phyloP scores from a whole-genome alignment of 2,329 filamentous ascomycete genomes.

The Alternaria arbusti region DNA sequence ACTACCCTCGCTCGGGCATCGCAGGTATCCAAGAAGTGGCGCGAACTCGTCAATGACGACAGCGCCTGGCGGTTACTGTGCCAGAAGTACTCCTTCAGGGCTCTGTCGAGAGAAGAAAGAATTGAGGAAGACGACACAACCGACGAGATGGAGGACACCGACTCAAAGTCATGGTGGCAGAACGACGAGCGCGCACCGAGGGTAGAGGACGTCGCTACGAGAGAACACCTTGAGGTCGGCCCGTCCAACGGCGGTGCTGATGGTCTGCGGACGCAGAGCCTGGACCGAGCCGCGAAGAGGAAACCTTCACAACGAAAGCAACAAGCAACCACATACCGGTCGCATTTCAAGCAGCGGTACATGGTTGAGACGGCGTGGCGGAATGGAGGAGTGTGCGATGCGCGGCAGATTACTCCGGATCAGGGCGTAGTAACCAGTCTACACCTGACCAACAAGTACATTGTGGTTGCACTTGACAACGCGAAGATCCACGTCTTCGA shows the following conservation, averaged over 20 bases:
- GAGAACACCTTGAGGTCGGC: slow-evolving; percentile 36
- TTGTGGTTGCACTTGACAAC: slow-evolving; percentile 96
- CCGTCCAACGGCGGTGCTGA: slow-evolving; percentile 56
- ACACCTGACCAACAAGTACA: slow-evolving; percentile 93
- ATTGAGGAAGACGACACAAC: slow-evolving; percentile 32
- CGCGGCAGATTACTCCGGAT: slow-evolving; percentile 91
- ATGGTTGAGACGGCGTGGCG: slow-evolving; percentile 97
- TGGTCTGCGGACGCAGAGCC: slow-evolving; percentile 59
- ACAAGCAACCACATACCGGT: slow-evolving; percentile 84
- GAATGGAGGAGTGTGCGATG: slow-evolving; percentile 82
- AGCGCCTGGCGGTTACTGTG: slow-evolving; percentile 98
- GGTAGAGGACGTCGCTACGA: slow-evolving; percentile 31
- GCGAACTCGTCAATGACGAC: slow-evolving; percentile 91
- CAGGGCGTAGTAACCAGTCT: slow-evolving; percentile 96
- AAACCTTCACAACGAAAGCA: slow-evolving; percentile 53
- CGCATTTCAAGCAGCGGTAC: slow-evolving; percentile 97
- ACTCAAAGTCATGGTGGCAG: slow-evolving; percentile 32
- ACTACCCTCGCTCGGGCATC: slow-evolving; percentile 91
- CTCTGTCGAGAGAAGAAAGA: slow-evolving; percentile 57
- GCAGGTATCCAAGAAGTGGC: slow-evolving; percentile 94
- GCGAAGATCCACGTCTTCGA: slow-evolving; percentile 99
- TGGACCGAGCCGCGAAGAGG: slow-evolving; percentile 59
- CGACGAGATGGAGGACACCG: slow-evolving; percentile 37
- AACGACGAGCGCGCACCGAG: slow-evolving; percentile 36
- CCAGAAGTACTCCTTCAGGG: slow-evolving; percentile 89